Percentiles rank a stretch among this genome's conserved stretches.
phyloP scores from a whole-genome alignment of 192 early-diverging fungal genomes.

The Irineochytrium annulatum region DNA sequence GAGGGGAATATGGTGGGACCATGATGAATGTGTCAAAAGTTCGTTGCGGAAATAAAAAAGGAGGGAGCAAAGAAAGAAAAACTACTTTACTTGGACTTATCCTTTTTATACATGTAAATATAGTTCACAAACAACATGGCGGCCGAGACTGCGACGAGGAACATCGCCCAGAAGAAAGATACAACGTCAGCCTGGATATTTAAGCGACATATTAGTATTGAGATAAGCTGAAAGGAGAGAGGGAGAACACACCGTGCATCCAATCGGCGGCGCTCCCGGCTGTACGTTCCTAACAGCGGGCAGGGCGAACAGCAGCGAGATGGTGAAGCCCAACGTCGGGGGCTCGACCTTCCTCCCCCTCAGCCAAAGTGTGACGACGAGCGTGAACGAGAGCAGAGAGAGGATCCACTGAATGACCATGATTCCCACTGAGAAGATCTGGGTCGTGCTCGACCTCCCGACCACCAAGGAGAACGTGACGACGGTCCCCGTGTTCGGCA shows the following conservation, averaged over 20 bases:
- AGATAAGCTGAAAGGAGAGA: too few relatives aligned
- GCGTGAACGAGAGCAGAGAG: conserved; percentile 5
- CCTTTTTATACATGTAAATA: conserved; percentile 8
- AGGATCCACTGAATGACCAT: conserved; percentile 23
- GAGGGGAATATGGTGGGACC: too few relatives aligned
- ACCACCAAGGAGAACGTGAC: neutral
- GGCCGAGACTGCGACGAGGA: neutral
- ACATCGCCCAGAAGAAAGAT: conserved; percentile 26
- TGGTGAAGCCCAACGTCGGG: conserved; percentile 19
- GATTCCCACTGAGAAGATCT: conserved; percentile 23
- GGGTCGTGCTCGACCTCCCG: conserved; percentile 9
- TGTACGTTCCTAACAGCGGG: conserved; percentile 27
- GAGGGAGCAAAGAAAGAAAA: neutral
- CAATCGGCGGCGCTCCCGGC: conserved; percentile 26
- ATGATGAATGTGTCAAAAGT: too few relatives aligned
- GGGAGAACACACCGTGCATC: conserved; percentile 22
- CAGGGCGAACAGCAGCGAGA: conserved; percentile 21
- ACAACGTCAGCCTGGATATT: conserved; percentile 22
- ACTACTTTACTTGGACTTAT: neutral
- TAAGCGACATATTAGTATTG: too few relatives aligned
- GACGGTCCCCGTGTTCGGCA: neutral
- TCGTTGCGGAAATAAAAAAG: too few relatives aligned
- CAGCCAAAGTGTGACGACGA: conserved; percentile 17
- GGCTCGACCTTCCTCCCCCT: conserved; percentile 23
- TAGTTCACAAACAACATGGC: conserved; percentile 21